Percentiles rank a stretch among this genome's conserved stretches.
Evolutionary conservation across 495 filamentous ascomycete species (phyloP).

Genomic region (Talaromyces nanjingensis): DNA sequence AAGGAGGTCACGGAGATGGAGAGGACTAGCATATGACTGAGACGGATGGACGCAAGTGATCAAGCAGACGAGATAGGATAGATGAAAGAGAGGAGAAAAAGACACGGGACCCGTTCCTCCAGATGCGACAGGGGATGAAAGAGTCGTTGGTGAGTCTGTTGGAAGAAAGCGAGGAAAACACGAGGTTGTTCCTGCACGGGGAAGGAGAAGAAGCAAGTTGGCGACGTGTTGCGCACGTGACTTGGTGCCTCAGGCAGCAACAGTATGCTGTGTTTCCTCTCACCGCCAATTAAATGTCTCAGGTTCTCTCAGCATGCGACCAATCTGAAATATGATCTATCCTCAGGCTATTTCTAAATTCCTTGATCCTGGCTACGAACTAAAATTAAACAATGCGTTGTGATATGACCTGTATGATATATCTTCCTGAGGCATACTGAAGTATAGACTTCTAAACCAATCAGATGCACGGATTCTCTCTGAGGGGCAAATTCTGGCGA

Average conservation of each 20-base stretch:
- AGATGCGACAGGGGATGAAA: background rate
- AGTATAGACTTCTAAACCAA: constrained; percentile 3
- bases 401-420: background rate
- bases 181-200: too few relatives aligned
- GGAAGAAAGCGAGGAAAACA: background rate
- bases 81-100: background rate
- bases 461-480: background rate
- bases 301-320: background rate
- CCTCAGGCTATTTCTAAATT: background rate
- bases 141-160: background rate
- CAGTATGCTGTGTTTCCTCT: background rate
- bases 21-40: constrained; percentile 11
- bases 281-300: background rate
- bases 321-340: background rate
- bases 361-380: background rate
- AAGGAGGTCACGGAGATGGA: constrained; percentile 18
- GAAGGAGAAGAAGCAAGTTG: background rate
- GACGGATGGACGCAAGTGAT: background rate
- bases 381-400: background rate
- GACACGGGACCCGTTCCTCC: background rate
- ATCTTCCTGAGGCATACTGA: background rate
- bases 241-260: background rate
- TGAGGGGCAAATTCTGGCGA: constrained; percentile 3
- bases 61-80: background rate
- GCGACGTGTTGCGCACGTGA: background rate